Percentiles rank a stretch among this genome's conserved stretches.
Conservation (phyloP, 2,329 filamentous ascomycete species). For the Ceratocystis ficicola region DNA sequence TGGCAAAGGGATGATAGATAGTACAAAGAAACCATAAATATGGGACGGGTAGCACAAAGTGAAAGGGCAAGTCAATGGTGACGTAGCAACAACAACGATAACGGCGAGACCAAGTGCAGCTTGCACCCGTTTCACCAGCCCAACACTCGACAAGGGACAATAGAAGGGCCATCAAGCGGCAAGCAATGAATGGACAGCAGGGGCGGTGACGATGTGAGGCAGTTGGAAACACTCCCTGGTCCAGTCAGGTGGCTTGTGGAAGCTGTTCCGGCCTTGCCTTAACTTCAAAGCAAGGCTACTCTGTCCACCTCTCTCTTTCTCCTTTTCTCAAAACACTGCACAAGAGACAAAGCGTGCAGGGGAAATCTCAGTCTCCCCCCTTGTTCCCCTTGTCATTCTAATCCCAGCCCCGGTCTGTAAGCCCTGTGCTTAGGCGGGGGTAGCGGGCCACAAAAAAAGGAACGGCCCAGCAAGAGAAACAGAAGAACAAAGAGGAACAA, state of each 20-base stretch:
- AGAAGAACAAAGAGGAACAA: background rate
- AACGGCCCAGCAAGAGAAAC: background rate
- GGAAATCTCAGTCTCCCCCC: constrained; percentile 1
- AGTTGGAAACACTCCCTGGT: constrained; percentile 5
- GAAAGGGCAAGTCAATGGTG: constrained; percentile 7
- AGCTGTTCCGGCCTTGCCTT: background rate
- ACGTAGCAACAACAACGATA: background rate
- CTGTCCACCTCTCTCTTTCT: too few species aligned
- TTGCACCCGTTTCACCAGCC: background rate
- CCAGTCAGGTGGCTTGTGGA: background rate
- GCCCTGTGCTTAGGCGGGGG: background rate
- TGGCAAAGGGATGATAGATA: background rate
- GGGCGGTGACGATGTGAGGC: background rate
- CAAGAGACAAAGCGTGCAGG: background rate
- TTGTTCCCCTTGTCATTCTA: background rate
- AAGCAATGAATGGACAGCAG: background rate
- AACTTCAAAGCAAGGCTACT: background rate
- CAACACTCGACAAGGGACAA: background rate
- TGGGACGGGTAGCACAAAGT: constrained; percentile 19
- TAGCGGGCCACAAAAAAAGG: background rate
- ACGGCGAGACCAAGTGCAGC: background rate
- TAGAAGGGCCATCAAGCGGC: background rate
- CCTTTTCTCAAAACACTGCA: background rate
- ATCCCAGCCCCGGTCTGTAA: constrained; percentile 1
- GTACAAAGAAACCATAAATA: constrained; percentile 9